Conservation (phyloP, 495 filamentous ascomycete genomes). For the Emericellopsis terricola region DNA sequence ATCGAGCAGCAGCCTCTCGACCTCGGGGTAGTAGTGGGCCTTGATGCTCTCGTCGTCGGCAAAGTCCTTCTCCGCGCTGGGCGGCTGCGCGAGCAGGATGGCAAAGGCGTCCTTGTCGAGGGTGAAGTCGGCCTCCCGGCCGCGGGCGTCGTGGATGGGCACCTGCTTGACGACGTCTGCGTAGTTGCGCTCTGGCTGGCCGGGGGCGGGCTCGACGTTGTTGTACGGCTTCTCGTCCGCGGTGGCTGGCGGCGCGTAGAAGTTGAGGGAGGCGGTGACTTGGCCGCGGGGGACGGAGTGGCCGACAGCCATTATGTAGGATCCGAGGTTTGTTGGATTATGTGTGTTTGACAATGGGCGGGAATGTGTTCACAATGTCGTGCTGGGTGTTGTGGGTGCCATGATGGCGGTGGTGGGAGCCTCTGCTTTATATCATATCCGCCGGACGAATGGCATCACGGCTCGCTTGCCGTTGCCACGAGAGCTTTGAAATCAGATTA, state of each 20-base stretch:
- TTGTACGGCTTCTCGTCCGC: constrained; percentile 41
- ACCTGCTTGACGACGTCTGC: constrained; percentile 24
- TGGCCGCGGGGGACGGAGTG: constrained; percentile 42
- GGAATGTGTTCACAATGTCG: too few relatives aligned
- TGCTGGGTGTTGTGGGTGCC: too few relatives aligned
- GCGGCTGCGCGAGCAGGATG: constrained; percentile 28
- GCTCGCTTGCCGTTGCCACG: too few relatives aligned
- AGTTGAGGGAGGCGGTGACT: constrained; percentile 45
- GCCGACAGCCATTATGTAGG: constrained; percentile 17
- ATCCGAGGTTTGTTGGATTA: too few relatives aligned
- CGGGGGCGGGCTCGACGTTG: constrained; percentile 40
- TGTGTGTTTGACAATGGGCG: too few relatives aligned
- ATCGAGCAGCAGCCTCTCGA: constrained; percentile 44
- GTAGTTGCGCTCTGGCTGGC: constrained; percentile 42
- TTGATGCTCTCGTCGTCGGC: constrained; percentile 42
- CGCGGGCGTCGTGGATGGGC: constrained; percentile 46
- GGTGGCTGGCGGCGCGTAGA: constrained; percentile 47
- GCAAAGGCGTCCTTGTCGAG: constrained; percentile 62
- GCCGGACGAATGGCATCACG: too few relatives aligned
- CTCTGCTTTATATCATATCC: too few relatives aligned
- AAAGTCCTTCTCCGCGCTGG: constrained; percentile 39
- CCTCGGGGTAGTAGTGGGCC: constrained; percentile 65
- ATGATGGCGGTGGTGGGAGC: too few relatives aligned
- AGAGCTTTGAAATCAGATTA: too few relatives aligned
- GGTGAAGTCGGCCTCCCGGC: constrained; percentile 41